Base-by-base conservation (phyloP, 1,284 basidiomycete genomes). In the Malassezia obtusa region DNA sequence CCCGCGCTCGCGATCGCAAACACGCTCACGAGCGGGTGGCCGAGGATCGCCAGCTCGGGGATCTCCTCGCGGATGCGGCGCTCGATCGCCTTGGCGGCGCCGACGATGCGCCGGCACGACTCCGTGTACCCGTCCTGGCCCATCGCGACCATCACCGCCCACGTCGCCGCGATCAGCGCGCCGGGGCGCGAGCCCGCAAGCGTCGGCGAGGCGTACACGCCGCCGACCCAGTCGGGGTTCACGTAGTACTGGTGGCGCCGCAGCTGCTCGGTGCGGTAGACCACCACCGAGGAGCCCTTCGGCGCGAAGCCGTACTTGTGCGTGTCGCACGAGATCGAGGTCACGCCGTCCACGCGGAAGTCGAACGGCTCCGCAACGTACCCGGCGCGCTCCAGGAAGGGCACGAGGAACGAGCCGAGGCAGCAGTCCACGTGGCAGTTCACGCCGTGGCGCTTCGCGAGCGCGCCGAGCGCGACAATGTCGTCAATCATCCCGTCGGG, bases 111-210 rank as follows among this genome's bases (percentile, higher is more conserved):
- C 25, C 80, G 80, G 73, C 91, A 95, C 0, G 89, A 90, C 53
- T 83, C 78, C n/a, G 87, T 80, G 77, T 98, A 98, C 14, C 94
- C 94, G 82, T 85, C 80, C 55, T 84, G 79, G 25, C 92, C 92
- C 77, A 94, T 84, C 72, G 87, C 83, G 68, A 92, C 86, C 83
- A 96, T 84, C 1, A 89, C 89, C 3, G 92, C 89, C 90, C 91
- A 98, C 15, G 89, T 85, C 38, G 89, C 92, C 11, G 92, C 92
- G 57, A 98, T 86, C 53, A 96, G 77, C 0, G 89, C 84, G 9
- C 92, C 92, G 0, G 91, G 89, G 39, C 91, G 86, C 49, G 49
- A 65, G 14, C 57, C 67, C 15, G 49, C 49, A 8, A 64, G 67
- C 6, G 58, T 67, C 14, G 63, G 70, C 6, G 64, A 66, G 22